Base-by-base conservation (phyloP, 257 asterid genomes). In the Lithospermum erythrorhizon region DNA sequence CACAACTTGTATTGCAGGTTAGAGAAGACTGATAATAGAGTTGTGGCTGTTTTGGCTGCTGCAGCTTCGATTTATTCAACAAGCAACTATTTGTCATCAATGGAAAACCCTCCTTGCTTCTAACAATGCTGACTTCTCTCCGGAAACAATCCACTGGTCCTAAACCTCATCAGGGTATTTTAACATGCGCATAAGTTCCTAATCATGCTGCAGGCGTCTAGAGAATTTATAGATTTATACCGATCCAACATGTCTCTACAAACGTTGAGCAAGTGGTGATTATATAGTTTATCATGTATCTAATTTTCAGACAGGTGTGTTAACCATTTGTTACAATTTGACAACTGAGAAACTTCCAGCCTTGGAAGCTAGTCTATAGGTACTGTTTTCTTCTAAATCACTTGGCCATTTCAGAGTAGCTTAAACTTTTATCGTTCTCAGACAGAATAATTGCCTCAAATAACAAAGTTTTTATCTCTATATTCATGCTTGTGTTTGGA, bases 41-140 rank as follows among this genome's bases (percentile, higher is more conserved):
- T 80, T 66, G 72, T 82, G 63, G 94, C 90, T 11, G 76, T 85
- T 49, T 70, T 78, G 65, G 96, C 96, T 21, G 93, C 96, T n/a
- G 98, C 98, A 53, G 98, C 96, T 67, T 85, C 98, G 51, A 82
- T 90, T 70, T 90, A 90, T 73, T 85, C 98, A 7, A 90, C 96
- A 0, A 85, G 96, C 94, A 87, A 83, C 72, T 85, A 74, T 75
- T 63, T 85, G 71, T 65, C 76, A n/a, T 85, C 96, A 8, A 82
- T 56, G 73, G 81, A 81, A 62, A 83, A 85, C 58, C 62, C 24
- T 21, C 79, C 87, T 35, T 80, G 77, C 56, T 74, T 71, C 80
- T 77, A 74, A 70, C 63, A 65, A 29, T 25, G 47, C 68, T 61
- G 27, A 62, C 47, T 32, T n/a, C 55, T 56, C 37, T 57, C 13